Evolutionary conservation across 2,329 filamentous ascomycete genomes (phyloP).

Genomic region (Phyllosticta paracitricarpa): DNA sequence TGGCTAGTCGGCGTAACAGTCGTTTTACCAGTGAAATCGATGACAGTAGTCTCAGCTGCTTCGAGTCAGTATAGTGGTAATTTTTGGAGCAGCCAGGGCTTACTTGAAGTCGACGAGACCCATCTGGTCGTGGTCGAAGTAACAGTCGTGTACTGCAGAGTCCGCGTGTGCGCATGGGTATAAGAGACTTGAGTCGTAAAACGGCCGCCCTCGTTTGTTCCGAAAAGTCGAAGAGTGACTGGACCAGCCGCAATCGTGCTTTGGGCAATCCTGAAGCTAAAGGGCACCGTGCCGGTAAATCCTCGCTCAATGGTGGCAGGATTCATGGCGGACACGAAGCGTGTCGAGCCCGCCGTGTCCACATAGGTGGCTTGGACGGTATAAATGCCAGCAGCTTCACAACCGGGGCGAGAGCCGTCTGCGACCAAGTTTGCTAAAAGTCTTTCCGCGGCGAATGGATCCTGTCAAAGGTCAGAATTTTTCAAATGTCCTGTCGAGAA

Average conservation of each 20-base stretch:
- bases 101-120: slow-evolving; percentile 1
- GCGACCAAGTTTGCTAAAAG: not conserved
- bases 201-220: not conserved
- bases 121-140: not conserved
- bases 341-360: not conserved
- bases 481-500: not conserved
- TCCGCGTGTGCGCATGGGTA: not conserved
- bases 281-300: slow-evolving; percentile 5
- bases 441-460: not conserved
- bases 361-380: slow-evolving; percentile 3
- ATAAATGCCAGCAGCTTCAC: not conserved
- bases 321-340: slow-evolving; percentile 5
- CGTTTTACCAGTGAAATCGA: not conserved
- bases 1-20: not conserved
- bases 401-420: not conserved
- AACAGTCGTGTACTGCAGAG: slow-evolving; percentile 1
- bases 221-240: slow-evolving; percentile 1
- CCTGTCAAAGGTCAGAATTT: not conserved
- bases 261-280: slow-evolving; percentile 8
- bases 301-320: slow-evolving; percentile 2
- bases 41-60: slow-evolving; percentile 1
- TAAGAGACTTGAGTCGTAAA: slow-evolving; percentile 6
- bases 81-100: not conserved
- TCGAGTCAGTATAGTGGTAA: not conserved
- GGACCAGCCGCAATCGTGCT: slow-evolving; percentile 6